phyloP scores from a whole-genome alignment of 73 alveolate genomes.

The Paramecium caudatum region DNA sequence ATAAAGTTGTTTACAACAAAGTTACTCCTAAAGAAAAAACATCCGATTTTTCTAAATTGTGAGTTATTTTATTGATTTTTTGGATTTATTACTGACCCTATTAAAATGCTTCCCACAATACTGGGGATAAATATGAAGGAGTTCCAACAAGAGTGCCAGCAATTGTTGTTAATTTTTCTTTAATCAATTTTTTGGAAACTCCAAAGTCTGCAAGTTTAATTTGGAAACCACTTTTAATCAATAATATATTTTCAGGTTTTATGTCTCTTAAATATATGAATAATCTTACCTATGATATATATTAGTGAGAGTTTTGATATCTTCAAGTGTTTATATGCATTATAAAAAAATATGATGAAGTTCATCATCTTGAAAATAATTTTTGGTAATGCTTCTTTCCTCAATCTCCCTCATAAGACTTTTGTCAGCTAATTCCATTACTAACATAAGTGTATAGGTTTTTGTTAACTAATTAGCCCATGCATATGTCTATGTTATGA shows the following conservation, averaged over 20 bases:
- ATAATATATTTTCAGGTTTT: conserved; percentile 44
- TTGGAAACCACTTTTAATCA: background rate
- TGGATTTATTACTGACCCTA: background rate
- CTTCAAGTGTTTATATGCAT: conserved; percentile 16
- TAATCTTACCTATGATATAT: conserved; percentile 25
- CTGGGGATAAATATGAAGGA: conserved; percentile 64
- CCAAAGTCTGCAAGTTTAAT: conserved; percentile 43
- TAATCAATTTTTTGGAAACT: background rate
- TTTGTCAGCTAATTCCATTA: conserved; percentile 59
- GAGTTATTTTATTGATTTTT: conserved; percentile 1
- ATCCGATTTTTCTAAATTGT: conserved; percentile 58
- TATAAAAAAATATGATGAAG: background rate
- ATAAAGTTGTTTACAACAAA: background rate
- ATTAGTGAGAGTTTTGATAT: background rate
- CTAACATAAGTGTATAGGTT: conserved; percentile 18
- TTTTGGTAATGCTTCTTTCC: background rate
- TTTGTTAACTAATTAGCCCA: conserved; percentile 52
- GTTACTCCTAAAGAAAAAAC: conserved; percentile 47
- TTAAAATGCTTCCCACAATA: conserved; percentile 15
- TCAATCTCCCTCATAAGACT: conserved; percentile 15
- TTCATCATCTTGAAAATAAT: conserved; percentile 9
- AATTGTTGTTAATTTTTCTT: conserved; percentile 43
- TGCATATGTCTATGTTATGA: conserved; percentile 21
- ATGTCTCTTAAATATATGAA: background rate
- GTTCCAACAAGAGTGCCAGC: conserved; percentile 58